These are phyloP conservation scores for Cercospora canescens DNA, from an alignment of 2,329 filamentous ascomycete genomes.

Conservation along the genomic window DNA sequence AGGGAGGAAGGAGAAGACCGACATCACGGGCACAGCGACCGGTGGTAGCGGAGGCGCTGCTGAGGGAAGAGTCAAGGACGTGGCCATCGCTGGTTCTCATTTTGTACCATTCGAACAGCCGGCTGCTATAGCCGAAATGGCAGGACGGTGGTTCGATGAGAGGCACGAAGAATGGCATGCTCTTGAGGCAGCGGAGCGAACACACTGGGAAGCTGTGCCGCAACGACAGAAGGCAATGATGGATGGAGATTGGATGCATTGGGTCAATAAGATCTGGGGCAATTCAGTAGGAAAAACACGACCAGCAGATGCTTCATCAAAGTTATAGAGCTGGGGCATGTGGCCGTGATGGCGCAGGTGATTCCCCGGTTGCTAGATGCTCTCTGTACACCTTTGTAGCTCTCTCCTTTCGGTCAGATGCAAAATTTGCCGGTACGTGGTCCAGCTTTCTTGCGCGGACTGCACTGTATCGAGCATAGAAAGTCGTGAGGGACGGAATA, in stretches of 20 bases:
- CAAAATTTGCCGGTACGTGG: too few species aligned
- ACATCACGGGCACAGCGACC: constrained; percentile 59
- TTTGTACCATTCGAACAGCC: constrained; percentile 79
- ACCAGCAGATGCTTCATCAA: not conserved
- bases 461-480: too few species aligned
- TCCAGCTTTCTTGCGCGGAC: too few species aligned
- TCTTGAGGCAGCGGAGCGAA: not conserved
- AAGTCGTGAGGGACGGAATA: too few species aligned
- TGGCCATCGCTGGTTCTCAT: constrained; percentile 68
- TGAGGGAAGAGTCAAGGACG: constrained; percentile 64
- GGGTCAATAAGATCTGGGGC: constrained; percentile 3
- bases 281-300: not conserved
- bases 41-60: constrained; percentile 65
- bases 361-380: not conserved
- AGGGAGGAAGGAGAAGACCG: constrained; percentile 57
- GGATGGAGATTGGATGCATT: constrained; percentile 2
- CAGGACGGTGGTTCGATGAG: constrained; percentile 35
- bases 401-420: too few species aligned
- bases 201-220: not conserved
- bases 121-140: constrained; percentile 59
- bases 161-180: not conserved
- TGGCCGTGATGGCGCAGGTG: not conserved
- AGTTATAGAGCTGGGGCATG: not conserved
- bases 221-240: not conserved
- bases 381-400: not conserved